phyloP scores from a whole-genome alignment of 2,329 filamentous ascomycete species.

The Pestalotiopsis sp. region DNA sequence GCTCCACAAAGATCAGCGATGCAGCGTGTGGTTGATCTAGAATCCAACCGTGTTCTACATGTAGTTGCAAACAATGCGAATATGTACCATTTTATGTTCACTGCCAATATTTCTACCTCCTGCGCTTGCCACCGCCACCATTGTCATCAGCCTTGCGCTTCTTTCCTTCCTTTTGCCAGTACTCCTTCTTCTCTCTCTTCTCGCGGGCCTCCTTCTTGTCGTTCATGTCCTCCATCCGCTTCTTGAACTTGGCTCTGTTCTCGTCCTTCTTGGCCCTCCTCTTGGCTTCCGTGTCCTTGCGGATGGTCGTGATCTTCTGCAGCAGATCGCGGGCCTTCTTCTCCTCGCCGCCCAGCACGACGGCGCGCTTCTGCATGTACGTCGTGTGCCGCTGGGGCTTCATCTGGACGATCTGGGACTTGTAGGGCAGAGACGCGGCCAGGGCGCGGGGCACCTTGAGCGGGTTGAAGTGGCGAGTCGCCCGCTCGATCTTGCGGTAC shows the following conservation, averaged over 20 bases:
- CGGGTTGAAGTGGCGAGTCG: conserved; percentile 74
- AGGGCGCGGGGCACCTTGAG: conserved; percentile 76
- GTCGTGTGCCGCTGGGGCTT: conserved; percentile 78
- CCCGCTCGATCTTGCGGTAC: conserved; percentile 71
- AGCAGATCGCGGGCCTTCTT: conserved; percentile 84
- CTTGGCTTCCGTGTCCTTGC: conserved; percentile 89
- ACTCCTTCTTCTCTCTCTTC: conserved; percentile 90
- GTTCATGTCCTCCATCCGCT: conserved; percentile 77
- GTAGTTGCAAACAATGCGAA: neutral
- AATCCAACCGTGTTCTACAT: neutral
- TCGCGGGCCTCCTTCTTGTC: conserved; percentile 87
- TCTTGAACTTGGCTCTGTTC: conserved; percentile 74
- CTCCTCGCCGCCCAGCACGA: conserved; percentile 84
- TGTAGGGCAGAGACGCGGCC: conserved; percentile 85
- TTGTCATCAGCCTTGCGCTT: conserved; percentile 51
- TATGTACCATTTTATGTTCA: neutral
- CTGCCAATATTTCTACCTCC: conserved; percentile 23
- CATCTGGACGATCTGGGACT: conserved; percentile 83
- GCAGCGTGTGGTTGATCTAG: neutral
- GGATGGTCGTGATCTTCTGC: conserved; percentile 87
- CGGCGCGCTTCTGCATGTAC: conserved; percentile 93
- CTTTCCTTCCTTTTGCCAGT: conserved; percentile 87
- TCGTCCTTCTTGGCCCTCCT: conserved; percentile 84
- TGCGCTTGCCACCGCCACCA: conserved; percentile 40
- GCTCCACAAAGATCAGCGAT: neutral